Evolutionary conservation across 2,329 filamentous ascomycete genomes (phyloP).

Genomic region (Didymella exigua): DNA sequence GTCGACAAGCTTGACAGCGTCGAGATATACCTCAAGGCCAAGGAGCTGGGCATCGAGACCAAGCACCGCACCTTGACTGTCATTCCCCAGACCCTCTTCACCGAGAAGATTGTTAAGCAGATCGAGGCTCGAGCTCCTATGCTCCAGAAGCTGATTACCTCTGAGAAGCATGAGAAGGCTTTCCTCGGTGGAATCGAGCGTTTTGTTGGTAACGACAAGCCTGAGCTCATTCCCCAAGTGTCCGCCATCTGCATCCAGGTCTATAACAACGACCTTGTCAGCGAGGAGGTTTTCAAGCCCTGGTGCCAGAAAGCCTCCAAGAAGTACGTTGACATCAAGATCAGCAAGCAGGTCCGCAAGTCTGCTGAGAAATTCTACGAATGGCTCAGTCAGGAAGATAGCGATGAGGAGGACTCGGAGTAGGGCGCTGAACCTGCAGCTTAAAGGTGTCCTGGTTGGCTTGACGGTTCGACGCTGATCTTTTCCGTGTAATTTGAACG

Average conservation of each 20-base stretch:
- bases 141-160: conserved; percentile 90
- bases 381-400: conserved; percentile 83
- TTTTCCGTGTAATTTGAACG: not conserved
- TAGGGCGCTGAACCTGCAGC: conserved; percentile 12
- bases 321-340: conserved; percentile 91
- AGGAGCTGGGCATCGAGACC: conserved; percentile 89
- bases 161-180: conserved; percentile 93
- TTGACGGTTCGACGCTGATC: not conserved
- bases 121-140: conserved; percentile 82
- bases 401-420: conserved; percentile 53
- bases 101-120: conserved; percentile 86
- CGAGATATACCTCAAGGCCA: conserved; percentile 93
- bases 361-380: conserved; percentile 91
- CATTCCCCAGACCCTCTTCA: conserved; percentile 90
- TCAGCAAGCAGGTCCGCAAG: conserved; percentile 94
- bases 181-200: conserved; percentile 95
- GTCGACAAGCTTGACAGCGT: conserved; percentile 84
- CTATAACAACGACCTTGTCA: conserved; percentile 88
- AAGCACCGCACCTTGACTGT: conserved; percentile 95
- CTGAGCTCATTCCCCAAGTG: conserved; percentile 76
- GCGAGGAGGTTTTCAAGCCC: conserved; percentile 83
- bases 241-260: conserved; percentile 87
- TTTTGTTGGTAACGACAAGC: conserved; percentile 81
- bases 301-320: conserved; percentile 97
- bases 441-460: not conserved